A percentile compares a stretch with the other conserved stretches of the same genome.
Conservation (phyloP, 495 filamentous ascomycete genomes). For the Penicillium odoratum region DNA sequence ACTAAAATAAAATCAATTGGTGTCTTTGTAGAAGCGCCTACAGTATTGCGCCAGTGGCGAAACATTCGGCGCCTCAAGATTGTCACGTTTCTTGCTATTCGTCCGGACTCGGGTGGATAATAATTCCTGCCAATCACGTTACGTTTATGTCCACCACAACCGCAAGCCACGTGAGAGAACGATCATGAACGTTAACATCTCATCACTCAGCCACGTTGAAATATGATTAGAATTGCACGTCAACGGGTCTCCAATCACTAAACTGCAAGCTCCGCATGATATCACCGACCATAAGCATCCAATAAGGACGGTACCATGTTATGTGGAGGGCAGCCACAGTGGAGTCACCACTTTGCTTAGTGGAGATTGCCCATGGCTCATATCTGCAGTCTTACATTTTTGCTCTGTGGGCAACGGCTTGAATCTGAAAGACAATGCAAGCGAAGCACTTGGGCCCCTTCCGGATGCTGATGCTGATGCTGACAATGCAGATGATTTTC, state of each 20-base stretch:
- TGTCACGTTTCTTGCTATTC: conserved; percentile 5
- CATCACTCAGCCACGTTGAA: neutral
- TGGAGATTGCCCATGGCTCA: conserved; percentile 8
- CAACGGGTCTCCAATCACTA: neutral
- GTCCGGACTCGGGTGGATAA: conserved; percentile 2
- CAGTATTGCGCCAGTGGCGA: conserved; percentile 15
- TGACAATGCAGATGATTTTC: conserved; percentile 17
- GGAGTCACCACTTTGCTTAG: conserved; percentile 12
- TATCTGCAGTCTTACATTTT: conserved; percentile 9
- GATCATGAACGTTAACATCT: neutral
- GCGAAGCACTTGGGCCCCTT: neutral
- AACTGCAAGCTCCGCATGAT: neutral
- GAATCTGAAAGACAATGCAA: neutral
- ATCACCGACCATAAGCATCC: neutral
- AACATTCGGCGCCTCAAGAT: neutral
- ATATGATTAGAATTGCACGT: neutral
- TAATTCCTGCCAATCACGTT: conserved; percentile 1
- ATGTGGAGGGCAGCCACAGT: conserved; percentile 23
- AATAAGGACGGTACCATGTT: neutral
- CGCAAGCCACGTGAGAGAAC: neutral
- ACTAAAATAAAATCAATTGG: no score
- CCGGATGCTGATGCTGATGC: neutral
- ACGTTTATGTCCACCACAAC: neutral
- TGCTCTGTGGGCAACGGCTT: neutral
- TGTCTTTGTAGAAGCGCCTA: no score